phyloP scores from a whole-genome alignment of 495 filamentous ascomycete genomes.

The Clohesyomyces aquaticus region DNA sequence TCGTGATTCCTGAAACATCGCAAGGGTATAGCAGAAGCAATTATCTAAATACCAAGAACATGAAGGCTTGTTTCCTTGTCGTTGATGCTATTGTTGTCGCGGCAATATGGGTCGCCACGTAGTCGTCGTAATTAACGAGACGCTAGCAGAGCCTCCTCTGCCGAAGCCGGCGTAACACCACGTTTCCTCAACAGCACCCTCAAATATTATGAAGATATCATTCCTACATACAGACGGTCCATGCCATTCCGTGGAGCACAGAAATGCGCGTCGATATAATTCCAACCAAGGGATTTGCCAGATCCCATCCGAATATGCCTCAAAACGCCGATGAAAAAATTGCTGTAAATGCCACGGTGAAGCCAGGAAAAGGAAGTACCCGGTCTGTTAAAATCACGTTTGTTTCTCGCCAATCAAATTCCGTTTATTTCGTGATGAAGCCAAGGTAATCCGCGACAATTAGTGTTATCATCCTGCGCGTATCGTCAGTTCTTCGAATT shows the following conservation, averaged over 20 bases:
- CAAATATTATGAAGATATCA: background rate
- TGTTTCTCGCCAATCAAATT: background rate
- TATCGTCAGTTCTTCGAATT: conserved; percentile 44
- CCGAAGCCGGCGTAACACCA: background rate
- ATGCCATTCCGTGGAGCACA: background rate
- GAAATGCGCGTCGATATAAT: background rate
- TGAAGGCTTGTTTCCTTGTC: no score
- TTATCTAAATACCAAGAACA: no score
- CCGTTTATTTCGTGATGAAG: conserved; percentile 66
- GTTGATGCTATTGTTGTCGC: no score
- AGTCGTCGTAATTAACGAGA: no score
- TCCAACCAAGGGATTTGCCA: background rate
- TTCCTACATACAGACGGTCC: background rate
- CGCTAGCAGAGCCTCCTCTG: background rate
- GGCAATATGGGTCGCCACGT: no score
- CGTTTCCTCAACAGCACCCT: background rate
- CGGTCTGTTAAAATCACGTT: no score
- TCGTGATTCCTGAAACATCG: no score
- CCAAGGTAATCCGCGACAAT: conserved; percentile 91
- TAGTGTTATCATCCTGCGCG: conserved; percentile 80
- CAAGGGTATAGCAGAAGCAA: no score
- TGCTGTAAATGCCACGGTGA: background rate
- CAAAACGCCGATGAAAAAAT: background rate
- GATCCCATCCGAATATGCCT: background rate
- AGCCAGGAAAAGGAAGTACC: background rate